A percentile compares a stretch with the other conserved stretches of the same genome.
phyloP scores from a whole-genome alignment of 805 yeast species.

The Candida tammaniensis region DNA sequence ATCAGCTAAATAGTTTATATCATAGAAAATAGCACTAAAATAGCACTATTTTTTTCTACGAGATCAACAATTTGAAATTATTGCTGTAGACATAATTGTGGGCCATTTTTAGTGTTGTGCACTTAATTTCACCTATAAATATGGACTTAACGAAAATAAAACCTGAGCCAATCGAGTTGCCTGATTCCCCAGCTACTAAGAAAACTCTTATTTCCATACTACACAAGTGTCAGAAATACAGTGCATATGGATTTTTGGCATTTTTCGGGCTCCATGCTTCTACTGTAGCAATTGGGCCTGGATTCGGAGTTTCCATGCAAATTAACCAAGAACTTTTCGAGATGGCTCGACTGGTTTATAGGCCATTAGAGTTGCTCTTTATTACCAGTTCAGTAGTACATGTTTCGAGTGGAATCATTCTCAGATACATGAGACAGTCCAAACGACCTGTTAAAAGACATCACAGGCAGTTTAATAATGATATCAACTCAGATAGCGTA shows the following conservation, averaged over 20 bases:
- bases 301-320: slow-evolving; percentile 40
- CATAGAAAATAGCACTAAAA: too few relatives aligned
- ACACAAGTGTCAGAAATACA: slow-evolving; percentile 49
- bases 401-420: slow-evolving; percentile 48
- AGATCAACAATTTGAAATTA: too few relatives aligned
- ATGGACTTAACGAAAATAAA: too few relatives aligned
- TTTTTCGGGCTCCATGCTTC: slow-evolving; percentile 59
- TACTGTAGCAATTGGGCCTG: slow-evolving; percentile 54
- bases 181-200: background rate
- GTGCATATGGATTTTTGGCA: slow-evolving; percentile 54
- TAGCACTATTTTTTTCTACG: too few relatives aligned
- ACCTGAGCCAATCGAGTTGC: slow-evolving; percentile 12
- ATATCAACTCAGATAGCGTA: slow-evolving; percentile 37
- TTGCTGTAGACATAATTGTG: too few relatives aligned
- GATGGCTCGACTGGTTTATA: slow-evolving; percentile 59
- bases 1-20: too few relatives aligned
- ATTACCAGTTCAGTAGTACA: slow-evolving; percentile 51
- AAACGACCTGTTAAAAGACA: slow-evolving; percentile 8
- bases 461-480: slow-evolving; percentile 3
- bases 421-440: slow-evolving; percentile 38
- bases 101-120: too few relatives aligned
- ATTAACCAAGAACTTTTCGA: slow-evolving; percentile 54
- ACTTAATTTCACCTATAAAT: too few relatives aligned
- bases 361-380: slow-evolving; percentile 49
- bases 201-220: slow-evolving; percentile 10